Conservation (phyloP, 176 grass and related monocot species). For the Zea luxurians region DNA sequence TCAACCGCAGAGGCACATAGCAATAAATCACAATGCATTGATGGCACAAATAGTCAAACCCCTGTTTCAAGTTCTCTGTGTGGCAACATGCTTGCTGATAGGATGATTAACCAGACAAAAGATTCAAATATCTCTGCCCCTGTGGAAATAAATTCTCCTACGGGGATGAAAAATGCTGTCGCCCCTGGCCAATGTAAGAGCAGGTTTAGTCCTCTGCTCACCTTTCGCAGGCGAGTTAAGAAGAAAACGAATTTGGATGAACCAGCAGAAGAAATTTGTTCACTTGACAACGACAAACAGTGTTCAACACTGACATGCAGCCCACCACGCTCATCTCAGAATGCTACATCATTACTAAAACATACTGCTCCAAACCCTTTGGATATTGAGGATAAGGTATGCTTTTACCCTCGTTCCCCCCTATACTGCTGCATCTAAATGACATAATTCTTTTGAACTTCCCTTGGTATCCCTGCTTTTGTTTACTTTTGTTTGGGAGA, state of each 20-base stretch:
- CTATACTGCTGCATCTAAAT: background rate
- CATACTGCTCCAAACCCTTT: slow-evolving; percentile 14
- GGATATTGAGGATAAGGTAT: slow-evolving; percentile 39
- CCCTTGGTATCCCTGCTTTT: background rate
- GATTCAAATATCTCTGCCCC: slow-evolving; percentile 31
- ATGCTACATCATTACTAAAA: slow-evolving; percentile 18
- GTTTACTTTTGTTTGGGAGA: slow-evolving; percentile 6
- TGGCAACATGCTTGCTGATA: slow-evolving; percentile 8
- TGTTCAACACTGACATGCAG: slow-evolving; percentile 26
- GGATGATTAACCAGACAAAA: background rate
- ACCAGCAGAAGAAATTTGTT: slow-evolving; percentile 26
- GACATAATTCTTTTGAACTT: background rate
- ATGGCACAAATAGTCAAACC: slow-evolving; percentile 23
- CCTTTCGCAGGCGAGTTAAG: slow-evolving; percentile 50
- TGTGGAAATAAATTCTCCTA: slow-evolving; percentile 14
- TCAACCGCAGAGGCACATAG: background rate
- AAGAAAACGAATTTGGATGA: slow-evolving; percentile 39
- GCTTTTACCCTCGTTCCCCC: slow-evolving; percentile 8
- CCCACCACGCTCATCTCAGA: slow-evolving; percentile 3
- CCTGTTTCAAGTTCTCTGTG: slow-evolving; percentile 26
- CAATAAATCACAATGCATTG: slow-evolving; percentile 28
- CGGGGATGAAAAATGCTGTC: background rate
- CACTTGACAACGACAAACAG: background rate
- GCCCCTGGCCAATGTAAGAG: slow-evolving; percentile 29
- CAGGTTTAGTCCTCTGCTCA: slow-evolving; percentile 43